A percentile compares a stretch with the other conserved stretches of the same genome.
Evolutionary conservation across 371 early-diverging fungal genomes (phyloP).

Genomic region (Apophysomyces ossiformis): DNA sequence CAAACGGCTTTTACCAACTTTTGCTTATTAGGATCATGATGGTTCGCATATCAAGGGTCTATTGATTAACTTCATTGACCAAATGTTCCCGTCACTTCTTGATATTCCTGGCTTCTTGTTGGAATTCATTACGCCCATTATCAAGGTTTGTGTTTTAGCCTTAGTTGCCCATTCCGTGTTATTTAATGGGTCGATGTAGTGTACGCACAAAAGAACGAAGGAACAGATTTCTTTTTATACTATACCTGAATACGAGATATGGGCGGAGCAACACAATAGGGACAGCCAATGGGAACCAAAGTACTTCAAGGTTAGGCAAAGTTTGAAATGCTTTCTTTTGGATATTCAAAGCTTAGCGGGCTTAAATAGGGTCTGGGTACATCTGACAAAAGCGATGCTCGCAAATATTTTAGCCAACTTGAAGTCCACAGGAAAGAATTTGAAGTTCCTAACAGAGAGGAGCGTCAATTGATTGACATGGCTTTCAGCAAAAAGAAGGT

Average conservation of each 20-base stretch:
- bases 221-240: slow-evolving; percentile 88
- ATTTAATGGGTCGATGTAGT: slow-evolving; percentile 6
- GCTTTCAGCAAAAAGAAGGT: slow-evolving; percentile 99
- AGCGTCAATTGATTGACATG: slow-evolving; percentile 91
- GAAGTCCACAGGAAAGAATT: slow-evolving; percentile 91
- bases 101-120: slow-evolving; percentile 95
- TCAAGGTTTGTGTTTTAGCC: slow-evolving; percentile 63
- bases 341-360: not conserved
- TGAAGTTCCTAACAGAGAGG: slow-evolving; percentile 62
- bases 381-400: slow-evolving; percentile 90
- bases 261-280: slow-evolving; percentile 76
- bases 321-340: not conserved
- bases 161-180: not conserved
- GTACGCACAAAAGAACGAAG: slow-evolving; percentile 67
- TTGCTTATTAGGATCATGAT: slow-evolving; percentile 86
- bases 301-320: slow-evolving; percentile 88
- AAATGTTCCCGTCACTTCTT: slow-evolving; percentile 96
- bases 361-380: slow-evolving; percentile 94
- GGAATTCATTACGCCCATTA: slow-evolving; percentile 99
- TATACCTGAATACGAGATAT: slow-evolving; percentile 96
- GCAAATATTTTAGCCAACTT: slow-evolving; percentile 92
- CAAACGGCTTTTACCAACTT: not conserved
- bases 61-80: slow-evolving; percentile 98
- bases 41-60: slow-evolving; percentile 99
- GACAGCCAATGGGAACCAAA: slow-evolving; percentile 85